Conservation (phyloP, 148 eudicot species). For the Polygonum maritimum region DNA sequence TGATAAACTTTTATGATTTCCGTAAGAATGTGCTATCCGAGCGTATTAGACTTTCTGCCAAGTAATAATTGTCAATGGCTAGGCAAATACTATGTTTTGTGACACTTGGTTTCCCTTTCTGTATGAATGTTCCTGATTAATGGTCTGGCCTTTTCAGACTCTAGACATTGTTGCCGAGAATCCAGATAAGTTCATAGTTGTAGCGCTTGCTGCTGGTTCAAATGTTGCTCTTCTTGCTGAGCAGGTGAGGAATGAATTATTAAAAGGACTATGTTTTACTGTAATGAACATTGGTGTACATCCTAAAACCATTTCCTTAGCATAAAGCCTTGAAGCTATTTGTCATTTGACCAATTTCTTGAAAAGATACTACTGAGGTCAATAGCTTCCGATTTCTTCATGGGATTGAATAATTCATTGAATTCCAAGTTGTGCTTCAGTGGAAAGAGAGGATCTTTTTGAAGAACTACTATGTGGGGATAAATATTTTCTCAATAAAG, state of each 20-base stretch:
- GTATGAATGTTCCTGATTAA: conserved; percentile 14
- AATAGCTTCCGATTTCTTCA: not conserved
- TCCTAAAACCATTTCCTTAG: not conserved
- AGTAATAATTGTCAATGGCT: not conserved
- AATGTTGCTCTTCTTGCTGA: conserved; percentile 99
- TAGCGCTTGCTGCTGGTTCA: conserved; percentile 97
- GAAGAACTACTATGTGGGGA: not conserved
- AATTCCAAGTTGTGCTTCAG: not conserved
- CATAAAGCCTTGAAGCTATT: not conserved
- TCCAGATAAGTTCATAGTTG: conserved; percentile 83
- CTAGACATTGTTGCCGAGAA: conserved; percentile 88
- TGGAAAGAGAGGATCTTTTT: not conserved
- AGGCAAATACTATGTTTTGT: not conserved
- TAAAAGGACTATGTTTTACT: not conserved
- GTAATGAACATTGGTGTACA: not conserved
- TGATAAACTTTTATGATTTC: not conserved
- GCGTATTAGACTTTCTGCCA: not conserved
- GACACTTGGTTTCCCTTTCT: not conserved
- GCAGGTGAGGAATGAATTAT: conserved; percentile 49
- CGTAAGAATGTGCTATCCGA: not conserved
- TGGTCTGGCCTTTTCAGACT: conserved; percentile 45
- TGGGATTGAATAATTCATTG: not conserved
- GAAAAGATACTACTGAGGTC: not conserved
- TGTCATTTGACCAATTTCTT: not conserved
- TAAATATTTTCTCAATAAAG: not conserved